A percentile compares a stretch with the other conserved stretches of the same genome.
Conservation (phyloP, 192 early-diverging fungal genomes). For the Backusella psychrophila region DNA sequence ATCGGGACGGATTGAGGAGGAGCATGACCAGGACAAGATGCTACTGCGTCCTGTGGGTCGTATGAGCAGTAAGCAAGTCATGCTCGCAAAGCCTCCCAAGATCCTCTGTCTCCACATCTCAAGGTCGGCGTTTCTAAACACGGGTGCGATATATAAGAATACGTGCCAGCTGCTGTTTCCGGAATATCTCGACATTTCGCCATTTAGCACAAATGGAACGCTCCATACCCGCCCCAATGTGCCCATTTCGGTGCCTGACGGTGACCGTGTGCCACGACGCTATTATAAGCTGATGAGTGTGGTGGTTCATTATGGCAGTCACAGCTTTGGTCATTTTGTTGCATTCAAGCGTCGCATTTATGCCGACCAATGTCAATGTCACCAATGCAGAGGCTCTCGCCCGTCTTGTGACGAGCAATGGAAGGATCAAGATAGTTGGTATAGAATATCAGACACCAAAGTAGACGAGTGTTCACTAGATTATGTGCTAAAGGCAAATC, state of each 20-base stretch:
- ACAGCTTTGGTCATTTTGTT: slow-evolving; percentile 78
- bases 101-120: slow-evolving; percentile 84
- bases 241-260: slow-evolving; percentile 46
- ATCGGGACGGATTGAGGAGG: slow-evolving; percentile 16
- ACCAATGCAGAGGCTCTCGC: slow-evolving; percentile 17
- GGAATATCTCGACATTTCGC: slow-evolving; percentile 72
- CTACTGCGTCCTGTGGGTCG: slow-evolving; percentile 35
- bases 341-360: slow-evolving; percentile 60
- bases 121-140: slow-evolving; percentile 72
- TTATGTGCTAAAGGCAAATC: slow-evolving; percentile 66
- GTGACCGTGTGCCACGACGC: neutral
- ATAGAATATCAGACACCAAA: slow-evolving; percentile 66
- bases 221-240: slow-evolving; percentile 52
- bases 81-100: slow-evolving; percentile 75
- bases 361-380: slow-evolving; percentile 29
- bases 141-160: slow-evolving; percentile 78
- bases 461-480: slow-evolving; percentile 57
- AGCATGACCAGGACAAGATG: slow-evolving; percentile 28
- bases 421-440: slow-evolving; percentile 52
- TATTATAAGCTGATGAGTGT: slow-evolving; percentile 64
- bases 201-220: slow-evolving; percentile 63
- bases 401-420: slow-evolving; percentile 17
- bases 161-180: slow-evolving; percentile 78
- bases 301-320: slow-evolving; percentile 70
- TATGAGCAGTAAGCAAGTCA: slow-evolving; percentile 71